These are phyloP conservation scores for Sphaerosporella brunnea DNA, from an alignment of 495 filamentous ascomycete species.

Conservation along the genomic window DNA sequence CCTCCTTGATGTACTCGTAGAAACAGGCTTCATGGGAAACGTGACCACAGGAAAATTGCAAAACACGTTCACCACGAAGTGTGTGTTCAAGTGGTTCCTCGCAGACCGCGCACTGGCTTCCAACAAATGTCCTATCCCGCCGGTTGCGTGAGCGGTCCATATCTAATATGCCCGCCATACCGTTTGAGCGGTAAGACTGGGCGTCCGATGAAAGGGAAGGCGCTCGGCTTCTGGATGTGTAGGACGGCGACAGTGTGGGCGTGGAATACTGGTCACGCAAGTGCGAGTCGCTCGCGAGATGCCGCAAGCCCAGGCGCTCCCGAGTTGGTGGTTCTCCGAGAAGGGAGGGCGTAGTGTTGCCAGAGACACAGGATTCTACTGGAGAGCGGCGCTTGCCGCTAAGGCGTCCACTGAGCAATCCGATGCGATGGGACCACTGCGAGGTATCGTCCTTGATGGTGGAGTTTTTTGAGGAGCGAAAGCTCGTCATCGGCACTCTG, in stretches of 20 bases:
- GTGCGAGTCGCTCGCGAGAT: slow-evolving; percentile 24
- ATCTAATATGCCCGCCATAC: slow-evolving; percentile 56
- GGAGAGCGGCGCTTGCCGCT: slow-evolving; percentile 25
- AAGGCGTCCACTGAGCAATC: slow-evolving; percentile 21
- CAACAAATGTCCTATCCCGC: slow-evolving; percentile 87
- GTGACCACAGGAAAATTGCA: slow-evolving; percentile 91
- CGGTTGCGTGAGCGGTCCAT: slow-evolving; percentile 64
- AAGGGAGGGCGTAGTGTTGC: slow-evolving; percentile 19
- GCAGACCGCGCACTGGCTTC: slow-evolving; percentile 86
- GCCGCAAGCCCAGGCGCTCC: slow-evolving; percentile 22
- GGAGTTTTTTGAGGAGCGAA: slow-evolving; percentile 22
- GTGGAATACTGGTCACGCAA: slow-evolving; percentile 20
- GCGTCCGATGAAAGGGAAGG: slow-evolving; percentile 20
- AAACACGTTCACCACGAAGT: slow-evolving; percentile 77
- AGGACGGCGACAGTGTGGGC: slow-evolving; percentile 18
- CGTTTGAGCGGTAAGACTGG: slow-evolving; percentile 27
- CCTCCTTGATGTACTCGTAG: slow-evolving; percentile 93
- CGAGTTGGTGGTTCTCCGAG: slow-evolving; percentile 23
- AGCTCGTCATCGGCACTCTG: slow-evolving; percentile 20
- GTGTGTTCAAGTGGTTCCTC: slow-evolving; percentile 97
- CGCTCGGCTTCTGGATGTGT: slow-evolving; percentile 15
- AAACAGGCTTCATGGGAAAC: slow-evolving; percentile 98
- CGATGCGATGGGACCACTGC: slow-evolving; percentile 23
- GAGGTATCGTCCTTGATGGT: slow-evolving; percentile 23
- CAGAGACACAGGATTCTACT: slow-evolving; percentile 24